Evolutionary conservation across 108 stramenopile genomes (phyloP), one percentile per base, ranked within the genome.

Genomic region (Epipyxis sp.): DNA sequence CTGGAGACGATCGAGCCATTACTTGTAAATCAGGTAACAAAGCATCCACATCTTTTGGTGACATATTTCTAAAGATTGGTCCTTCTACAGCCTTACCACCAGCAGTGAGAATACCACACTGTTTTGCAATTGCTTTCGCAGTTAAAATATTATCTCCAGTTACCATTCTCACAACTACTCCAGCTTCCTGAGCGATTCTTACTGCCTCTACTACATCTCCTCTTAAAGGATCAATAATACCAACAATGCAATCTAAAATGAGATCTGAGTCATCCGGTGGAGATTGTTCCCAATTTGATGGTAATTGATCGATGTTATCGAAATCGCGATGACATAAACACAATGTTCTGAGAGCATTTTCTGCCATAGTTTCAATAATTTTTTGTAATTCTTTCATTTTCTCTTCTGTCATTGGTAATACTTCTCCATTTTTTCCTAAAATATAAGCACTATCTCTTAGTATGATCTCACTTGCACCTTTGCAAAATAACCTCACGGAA

Each of bases 141-240:
- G 82, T 74, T 39, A 29, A 16, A 39, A 74, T 46, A 37, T 74
- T 74, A 25, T 74, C 71, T 42, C 71, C 71, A 27, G 71, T 74
- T 32, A 74, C 71, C 71, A 74, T 74, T 16, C 71, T 37, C 37
- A 74, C 71, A 37, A 42, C 43, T 3, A 74, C 71, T 43, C 71
- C 71, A 74, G 71, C 71, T 54, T 74, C 25, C 34, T 74, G 71
- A 39, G 71, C 71, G 42, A 57, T 74, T 29, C 71, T 39, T 10
- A 97, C 92, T 16, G 98, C 95, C 46, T 81, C 88, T 54, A 88
- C 91, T 37, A 98, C 98, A 65, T 96, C 96, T 1, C 81, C 72
- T 40, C 96, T 88, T 59, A 98, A 82, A 1, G 98, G 98, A 84
- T 98, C 98, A 79, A 95, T 94, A 81, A 98, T 98, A 50, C 96